Evolutionary conservation across 2,329 filamentous ascomycete species (phyloP).

Genomic region (Exophiala lecanii-corni): DNA sequence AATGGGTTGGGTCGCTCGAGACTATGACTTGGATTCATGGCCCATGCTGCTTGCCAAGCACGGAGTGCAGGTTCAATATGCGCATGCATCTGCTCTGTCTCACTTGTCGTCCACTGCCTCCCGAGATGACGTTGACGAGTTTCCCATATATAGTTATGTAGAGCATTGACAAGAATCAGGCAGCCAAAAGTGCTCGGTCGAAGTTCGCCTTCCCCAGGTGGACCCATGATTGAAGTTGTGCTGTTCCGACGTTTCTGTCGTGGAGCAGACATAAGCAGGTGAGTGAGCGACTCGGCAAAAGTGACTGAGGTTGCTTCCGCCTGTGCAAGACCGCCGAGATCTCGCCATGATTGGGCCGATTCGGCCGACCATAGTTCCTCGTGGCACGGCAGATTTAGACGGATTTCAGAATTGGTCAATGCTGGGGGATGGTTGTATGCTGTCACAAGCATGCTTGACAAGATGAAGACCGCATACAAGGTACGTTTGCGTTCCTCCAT

Average conservation of each 20-base stretch:
- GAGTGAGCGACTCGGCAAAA: conserved; percentile 77
- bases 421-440: conserved; percentile 90
- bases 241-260: conserved; percentile 40
- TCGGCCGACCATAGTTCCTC: conserved; percentile 87
- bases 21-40: conserved; percentile 77
- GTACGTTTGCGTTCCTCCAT: conserved; percentile 90
- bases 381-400: conserved; percentile 83
- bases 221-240: conserved; percentile 25
- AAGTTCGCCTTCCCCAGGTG: conserved; percentile 55
- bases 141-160: conserved; percentile 99
- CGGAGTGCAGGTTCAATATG: conserved; percentile 91
- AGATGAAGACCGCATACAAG: conserved; percentile 81
- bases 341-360: conserved; percentile 73
- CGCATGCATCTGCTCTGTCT: conserved; percentile 92
- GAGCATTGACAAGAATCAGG: conserved; percentile 82
- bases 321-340: conserved; percentile 66
- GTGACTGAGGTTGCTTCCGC: conserved; percentile 67
- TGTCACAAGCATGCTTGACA: conserved; percentile 85
- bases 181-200: conserved; percentile 89
- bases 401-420: conserved; percentile 89
- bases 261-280: conserved; percentile 73
- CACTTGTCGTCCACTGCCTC: conserved; percentile 82
- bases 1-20: conserved; percentile 80
- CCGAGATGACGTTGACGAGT: conserved; percentile 85
- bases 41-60: conserved; percentile 92